Base-by-base conservation (phyloP, 306 rosid species). In the Begonia loranthoides region DNA sequence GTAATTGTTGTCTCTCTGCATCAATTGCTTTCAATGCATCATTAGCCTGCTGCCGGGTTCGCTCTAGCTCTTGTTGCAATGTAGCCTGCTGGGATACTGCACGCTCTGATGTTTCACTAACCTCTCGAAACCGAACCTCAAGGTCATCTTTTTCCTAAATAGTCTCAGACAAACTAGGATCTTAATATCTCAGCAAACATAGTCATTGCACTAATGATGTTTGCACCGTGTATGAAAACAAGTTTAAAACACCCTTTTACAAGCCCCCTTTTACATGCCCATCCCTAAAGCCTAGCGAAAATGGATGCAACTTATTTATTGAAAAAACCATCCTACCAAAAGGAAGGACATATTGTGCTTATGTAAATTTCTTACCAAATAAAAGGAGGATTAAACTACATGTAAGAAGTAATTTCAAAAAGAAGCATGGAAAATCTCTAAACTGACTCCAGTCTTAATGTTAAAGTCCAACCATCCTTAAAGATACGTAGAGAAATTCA, bases 21-120 rank as follows among this genome's bases (percentile, higher is more conserved):
- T 92, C 96, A 79, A 92, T 86, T 63, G 94, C 99, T 75, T 83
- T 86, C 71, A 92, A 57, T 54, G 96, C 93, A 40, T 92, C 99
- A 67, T 86, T 92, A 13, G 96, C 99, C 75, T 86, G 99, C 69
- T 92, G 87, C 76, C 99, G 70, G 17, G 96, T 86, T 55, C 92
- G 94, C 69, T 92, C 96, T 65, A 92, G 61, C 73, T 86, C 96
- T 68, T 92, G 95, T 65, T 90, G 94, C 80, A 86, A 65, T 52
- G 78, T 70, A 54, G 71, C 58, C 58, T 78, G 88, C 41, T 90
- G 94, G 58, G 93, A 75, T 41, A 81, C 51, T 45, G 96, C 94
- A 58, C 68, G 80, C 78, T 86, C 96, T 16, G 94, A 87, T 39
- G 78, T 70, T 67, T 83, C 96, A 61, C 65, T 86, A 61, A 71